A percentile compares a stretch with the other conserved stretches of the same genome.
phyloP scores from a whole-genome alignment of 352 stramenopile species.

The Phytophthora palmivora region DNA sequence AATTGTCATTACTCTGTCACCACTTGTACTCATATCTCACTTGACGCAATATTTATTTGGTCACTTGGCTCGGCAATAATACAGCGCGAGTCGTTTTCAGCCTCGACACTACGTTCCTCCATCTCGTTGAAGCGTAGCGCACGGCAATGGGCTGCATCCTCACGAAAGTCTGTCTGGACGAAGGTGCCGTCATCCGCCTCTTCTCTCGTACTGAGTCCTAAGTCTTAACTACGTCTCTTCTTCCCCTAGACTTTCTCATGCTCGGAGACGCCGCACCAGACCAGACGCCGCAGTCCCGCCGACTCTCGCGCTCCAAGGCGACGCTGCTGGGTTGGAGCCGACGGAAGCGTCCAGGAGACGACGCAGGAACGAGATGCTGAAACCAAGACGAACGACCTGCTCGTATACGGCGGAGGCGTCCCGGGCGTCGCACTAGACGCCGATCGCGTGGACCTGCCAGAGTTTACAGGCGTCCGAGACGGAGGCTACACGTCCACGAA shows the following conservation, averaged over 20 bases:
- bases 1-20: too few relatives aligned
- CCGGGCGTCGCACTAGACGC: constrained; percentile 71
- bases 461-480: constrained; percentile 66
- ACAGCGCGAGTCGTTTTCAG: constrained; percentile 6
- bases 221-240: constrained; percentile 2
- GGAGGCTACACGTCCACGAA: constrained; percentile 59
- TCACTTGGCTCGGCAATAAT: constrained; percentile 2
- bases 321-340: constrained; percentile 37
- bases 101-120: constrained; percentile 5
- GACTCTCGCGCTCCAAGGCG: constrained; percentile 49
- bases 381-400: constrained; percentile 5
- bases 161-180: constrained; percentile 54
- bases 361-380: constrained; percentile 8
- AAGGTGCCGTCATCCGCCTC: constrained; percentile 49
- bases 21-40: too few relatives aligned
- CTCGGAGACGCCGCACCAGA: constrained; percentile 27
- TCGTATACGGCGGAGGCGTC: constrained; percentile 69
- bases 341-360: not conserved
- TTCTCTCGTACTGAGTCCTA: constrained; percentile 15
- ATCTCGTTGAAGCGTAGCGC: constrained; percentile 20
- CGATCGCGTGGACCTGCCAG: constrained; percentile 55
- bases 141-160: constrained; percentile 59
- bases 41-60: too few relatives aligned
- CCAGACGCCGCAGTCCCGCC: constrained; percentile 12
- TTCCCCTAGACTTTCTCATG: constrained; percentile 34